These are phyloP conservation scores for Microcyclospora pomicola DNA, from an alignment of 2,329 filamentous ascomycete genomes.

Conservation along the genomic window DNA sequence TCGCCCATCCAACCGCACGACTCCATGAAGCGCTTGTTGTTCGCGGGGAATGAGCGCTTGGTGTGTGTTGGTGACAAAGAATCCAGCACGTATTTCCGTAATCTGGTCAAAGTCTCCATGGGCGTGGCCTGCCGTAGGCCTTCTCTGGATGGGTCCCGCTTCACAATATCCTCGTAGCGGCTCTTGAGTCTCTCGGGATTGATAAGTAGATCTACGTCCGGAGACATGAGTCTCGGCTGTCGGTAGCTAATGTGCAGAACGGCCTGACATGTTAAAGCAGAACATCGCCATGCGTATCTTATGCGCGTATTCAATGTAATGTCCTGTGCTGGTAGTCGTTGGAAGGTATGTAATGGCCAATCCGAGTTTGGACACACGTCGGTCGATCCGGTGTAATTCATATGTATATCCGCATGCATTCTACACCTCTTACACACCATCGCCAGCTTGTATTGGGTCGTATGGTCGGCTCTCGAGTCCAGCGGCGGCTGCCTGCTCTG, in stretches of 20 bases:
- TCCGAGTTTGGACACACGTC: slow-evolving; percentile 34
- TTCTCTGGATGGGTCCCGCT: slow-evolving; percentile 39
- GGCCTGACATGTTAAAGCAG: slow-evolving; percentile 42
- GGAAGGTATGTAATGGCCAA: slow-evolving; percentile 49
- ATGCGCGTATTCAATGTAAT: slow-evolving; percentile 17
- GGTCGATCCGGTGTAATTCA: slow-evolving; percentile 33
- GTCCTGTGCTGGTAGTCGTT: slow-evolving; percentile 8
- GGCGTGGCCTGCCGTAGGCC: slow-evolving; percentile 38
- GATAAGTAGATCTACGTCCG: slow-evolving; percentile 39
- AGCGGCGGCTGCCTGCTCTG: slow-evolving; percentile 38
- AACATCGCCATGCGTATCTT: slow-evolving; percentile 42
- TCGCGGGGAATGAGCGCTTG: slow-evolving; percentile 40
- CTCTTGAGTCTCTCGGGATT: slow-evolving; percentile 38
- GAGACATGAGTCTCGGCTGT: slow-evolving; percentile 37
- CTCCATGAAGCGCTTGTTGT: slow-evolving; percentile 51
- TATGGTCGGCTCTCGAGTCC: slow-evolving; percentile 25
- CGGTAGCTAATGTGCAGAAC: slow-evolving; percentile 39
- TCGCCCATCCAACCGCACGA: slow-evolving; percentile 39
- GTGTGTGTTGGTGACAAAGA: slow-evolving; percentile 37
- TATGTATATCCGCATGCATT: slow-evolving; percentile 45
- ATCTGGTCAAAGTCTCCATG: slow-evolving; percentile 41
- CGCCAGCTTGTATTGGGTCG: slow-evolving; percentile 41
- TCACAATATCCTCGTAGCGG: slow-evolving; percentile 40
- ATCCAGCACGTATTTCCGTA: slow-evolving; percentile 48
- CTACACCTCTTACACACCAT: slow-evolving; percentile 49